These are phyloP conservation scores for Corchorus capsularis DNA, from an alignment of 345 rosid species.

Conservation along the genomic window DNA sequence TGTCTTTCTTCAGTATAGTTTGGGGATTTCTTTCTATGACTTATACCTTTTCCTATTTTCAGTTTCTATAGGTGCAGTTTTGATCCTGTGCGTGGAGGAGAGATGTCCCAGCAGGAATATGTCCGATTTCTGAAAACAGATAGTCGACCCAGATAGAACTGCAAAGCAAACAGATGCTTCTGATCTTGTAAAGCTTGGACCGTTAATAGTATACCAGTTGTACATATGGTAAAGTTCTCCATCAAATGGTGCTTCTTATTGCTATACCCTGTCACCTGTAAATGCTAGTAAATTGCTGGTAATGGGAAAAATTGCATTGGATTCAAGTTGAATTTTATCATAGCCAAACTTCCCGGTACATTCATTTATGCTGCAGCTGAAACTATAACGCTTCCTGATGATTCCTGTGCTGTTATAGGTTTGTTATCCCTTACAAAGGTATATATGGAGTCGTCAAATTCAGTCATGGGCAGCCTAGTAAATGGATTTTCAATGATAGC, in stretches of 20 bases:
- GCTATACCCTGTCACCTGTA: slow-evolving; percentile 7
- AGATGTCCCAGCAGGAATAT: slow-evolving; percentile 66
- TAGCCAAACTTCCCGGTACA: neutral
- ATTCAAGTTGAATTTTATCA: neutral
- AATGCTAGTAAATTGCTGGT: slow-evolving; percentile 5
- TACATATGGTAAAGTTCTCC: neutral
- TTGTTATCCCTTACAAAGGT: neutral
- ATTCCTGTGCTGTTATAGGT: neutral
- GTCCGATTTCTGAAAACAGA: slow-evolving; percentile 49
- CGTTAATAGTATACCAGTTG: neutral
- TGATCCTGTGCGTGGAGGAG: slow-evolving; percentile 61
- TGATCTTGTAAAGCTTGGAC: slow-evolving; percentile 1
- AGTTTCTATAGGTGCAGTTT: slow-evolving; percentile 73
- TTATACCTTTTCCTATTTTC: slow-evolving; percentile 15
- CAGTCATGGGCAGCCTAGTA: neutral
- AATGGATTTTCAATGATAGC: no score
- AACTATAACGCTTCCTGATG: neutral
- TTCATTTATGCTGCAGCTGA: slow-evolving; percentile 2
- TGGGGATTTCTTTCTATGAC: neutral
- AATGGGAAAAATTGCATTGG: neutral
- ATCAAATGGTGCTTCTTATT: neutral
- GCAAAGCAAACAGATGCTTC: slow-evolving; percentile 4
- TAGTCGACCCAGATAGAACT: slow-evolving; percentile 31
- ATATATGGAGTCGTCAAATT: neutral
- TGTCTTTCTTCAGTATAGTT: neutral